These are phyloP conservation scores for Myriosclerotinia duriaeana DNA, from an alignment of 2,329 filamentous ascomycete species.

Conservation along the genomic window DNA sequence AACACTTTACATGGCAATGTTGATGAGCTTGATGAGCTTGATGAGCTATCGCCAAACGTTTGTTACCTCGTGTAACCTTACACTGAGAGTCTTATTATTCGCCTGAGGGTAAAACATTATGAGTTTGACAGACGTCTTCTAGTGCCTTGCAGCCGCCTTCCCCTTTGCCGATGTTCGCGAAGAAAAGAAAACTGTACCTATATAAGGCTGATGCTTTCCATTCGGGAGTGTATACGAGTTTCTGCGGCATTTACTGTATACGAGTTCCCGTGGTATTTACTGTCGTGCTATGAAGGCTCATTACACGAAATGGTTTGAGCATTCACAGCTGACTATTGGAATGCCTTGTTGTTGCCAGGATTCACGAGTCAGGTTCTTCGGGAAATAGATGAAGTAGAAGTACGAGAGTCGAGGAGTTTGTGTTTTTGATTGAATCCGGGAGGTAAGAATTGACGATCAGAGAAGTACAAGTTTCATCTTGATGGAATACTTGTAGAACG, in stretches of 20 bases:
- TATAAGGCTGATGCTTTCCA: neutral
- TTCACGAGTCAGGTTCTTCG: neutral
- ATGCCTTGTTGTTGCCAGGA: too few relatives aligned
- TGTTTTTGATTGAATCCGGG: neutral
- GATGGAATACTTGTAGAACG: too few relatives aligned
- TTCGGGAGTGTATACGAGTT: neutral
- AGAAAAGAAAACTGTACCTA: neutral
- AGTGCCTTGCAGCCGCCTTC: too few relatives aligned
- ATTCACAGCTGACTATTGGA: neutral
- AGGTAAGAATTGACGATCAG: slow-evolving; percentile 6
- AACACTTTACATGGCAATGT: neutral
- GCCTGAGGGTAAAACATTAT: slow-evolving; percentile 3
- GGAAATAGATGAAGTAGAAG: neutral
- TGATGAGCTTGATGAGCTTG: too few relatives aligned
- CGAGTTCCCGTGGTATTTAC: neutral
- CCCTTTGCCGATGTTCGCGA: neutral
- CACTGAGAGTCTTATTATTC: neutral
- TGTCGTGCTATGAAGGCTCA: neutral
- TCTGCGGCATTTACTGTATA: too few relatives aligned
- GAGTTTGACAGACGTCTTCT: slow-evolving; percentile 1
- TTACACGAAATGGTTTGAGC: neutral
- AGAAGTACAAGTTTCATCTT: neutral
- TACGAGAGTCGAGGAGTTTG: neutral
- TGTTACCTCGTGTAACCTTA: neutral
- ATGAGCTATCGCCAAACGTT: too few relatives aligned